Base-by-base conservation (phyloP, 306 rosid species). In the Sicyos edulis region DNA sequence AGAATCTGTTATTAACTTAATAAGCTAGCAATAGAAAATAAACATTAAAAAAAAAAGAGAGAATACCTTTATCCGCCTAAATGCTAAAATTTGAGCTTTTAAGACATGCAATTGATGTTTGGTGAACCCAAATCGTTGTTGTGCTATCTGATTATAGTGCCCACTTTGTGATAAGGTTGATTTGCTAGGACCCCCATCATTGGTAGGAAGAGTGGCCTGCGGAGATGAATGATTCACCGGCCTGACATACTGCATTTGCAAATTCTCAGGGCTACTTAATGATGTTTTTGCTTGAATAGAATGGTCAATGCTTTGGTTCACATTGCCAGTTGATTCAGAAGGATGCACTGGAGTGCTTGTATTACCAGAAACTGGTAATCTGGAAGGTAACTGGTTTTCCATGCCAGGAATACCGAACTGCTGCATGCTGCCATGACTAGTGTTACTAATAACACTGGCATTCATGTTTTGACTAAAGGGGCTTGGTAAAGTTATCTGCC, bases 81-180 rank as follows among this genome's bases (percentile, higher is more conserved):
- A 90, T 74, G 98, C 98, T 59, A 93, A 82, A 76, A 93, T 93
- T 72, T 93, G 98, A 65, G 98, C 98, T 83, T 93, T 93, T 64
- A 93, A 96, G 78, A 90, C 98, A 67, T 93, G 98, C 56, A 88
- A 83, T 81, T 90, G 98, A 77, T 86, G 92, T 83, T 87, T 90
- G 78, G 97, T 85, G 83, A 93, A 93, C 42, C 84, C 92, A 78
- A 51, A 65, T 69, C 66, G 77, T 65, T 85, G 87, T 69, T 87
- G 96, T 78, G 87, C 81, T 40, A 34, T 72, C 80, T 84, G 92
- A 79, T 19, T 53, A 76, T 91, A 54, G 50, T 87, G 74, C 69
- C 80, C 85, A 79, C 88, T 88, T 79, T 80, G 91, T 54, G 83
- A 45, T 60, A 72, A 82, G 71, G 72, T 62, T 45, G 74, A 74